phyloP scores from a whole-genome alignment of 2,329 filamentous ascomycete genomes.

The Penicillium carneum region DNA sequence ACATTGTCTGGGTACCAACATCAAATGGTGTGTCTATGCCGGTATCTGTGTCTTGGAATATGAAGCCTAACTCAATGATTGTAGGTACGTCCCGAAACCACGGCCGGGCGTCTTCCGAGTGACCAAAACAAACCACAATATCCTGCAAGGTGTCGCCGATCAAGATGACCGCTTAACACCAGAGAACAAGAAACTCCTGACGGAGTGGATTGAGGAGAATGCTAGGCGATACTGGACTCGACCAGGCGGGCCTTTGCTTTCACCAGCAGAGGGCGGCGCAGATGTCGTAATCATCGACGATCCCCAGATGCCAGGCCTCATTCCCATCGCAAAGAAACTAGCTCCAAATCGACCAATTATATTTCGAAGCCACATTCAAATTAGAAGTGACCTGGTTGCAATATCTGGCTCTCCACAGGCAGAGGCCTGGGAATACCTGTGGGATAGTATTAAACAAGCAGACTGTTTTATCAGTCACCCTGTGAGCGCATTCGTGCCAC shows the following conservation, averaged over 20 bases:
- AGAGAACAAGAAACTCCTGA: constrained; percentile 69
- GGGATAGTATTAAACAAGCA: constrained; percentile 72
- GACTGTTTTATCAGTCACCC: constrained; percentile 86
- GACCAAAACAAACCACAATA: constrained; percentile 89
- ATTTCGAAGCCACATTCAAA: constrained; percentile 83
- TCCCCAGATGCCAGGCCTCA: constrained; percentile 81
- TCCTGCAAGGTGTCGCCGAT: constrained; percentile 77
- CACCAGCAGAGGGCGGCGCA: constrained; percentile 73
- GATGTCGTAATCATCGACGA: constrained; percentile 82
- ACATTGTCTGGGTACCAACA: constrained; percentile 69
- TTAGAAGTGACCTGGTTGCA: constrained; percentile 75
- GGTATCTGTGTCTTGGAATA: background rate
- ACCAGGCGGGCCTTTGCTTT: constrained; percentile 70
- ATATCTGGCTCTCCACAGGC: constrained; percentile 70
- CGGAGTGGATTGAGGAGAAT: constrained; percentile 76
- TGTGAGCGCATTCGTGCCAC: constrained; percentile 76
- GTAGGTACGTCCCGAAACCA: constrained; percentile 77
- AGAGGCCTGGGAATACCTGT: constrained; percentile 78
- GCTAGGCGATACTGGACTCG: constrained; percentile 76
- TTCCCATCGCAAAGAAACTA: constrained; percentile 73
- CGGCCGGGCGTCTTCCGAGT: constrained; percentile 80
- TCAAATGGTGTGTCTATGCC: constrained; percentile 69
- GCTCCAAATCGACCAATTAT: constrained; percentile 78
- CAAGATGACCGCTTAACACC: constrained; percentile 69
- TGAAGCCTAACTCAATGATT: constrained; percentile 16